Evolutionary conservation across 805 yeast species (phyloP).

Genomic region (Hanseniaspora valbyensis): DNA sequence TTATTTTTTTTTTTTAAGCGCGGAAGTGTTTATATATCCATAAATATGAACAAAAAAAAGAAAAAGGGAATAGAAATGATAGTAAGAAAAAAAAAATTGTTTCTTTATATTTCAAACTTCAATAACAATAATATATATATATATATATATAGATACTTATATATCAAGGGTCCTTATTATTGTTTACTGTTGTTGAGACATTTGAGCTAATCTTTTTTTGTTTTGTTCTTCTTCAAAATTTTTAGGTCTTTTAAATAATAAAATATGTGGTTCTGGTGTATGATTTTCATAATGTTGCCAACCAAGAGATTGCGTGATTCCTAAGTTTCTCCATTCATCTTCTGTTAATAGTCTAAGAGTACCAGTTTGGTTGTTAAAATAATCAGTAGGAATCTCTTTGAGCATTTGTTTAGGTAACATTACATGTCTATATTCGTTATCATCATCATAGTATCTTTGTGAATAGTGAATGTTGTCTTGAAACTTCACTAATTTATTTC

Average conservation of each 20-base stretch:
- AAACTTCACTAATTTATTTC: slow-evolving; percentile 78
- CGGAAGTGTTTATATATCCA: no score
- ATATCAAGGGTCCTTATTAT: no score
- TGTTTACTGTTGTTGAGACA: slow-evolving; percentile 21
- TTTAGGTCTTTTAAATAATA: slow-evolving; percentile 67
- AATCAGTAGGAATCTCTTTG: slow-evolving; percentile 86
- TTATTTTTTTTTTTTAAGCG: no score
- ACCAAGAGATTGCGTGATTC: slow-evolving; percentile 92
- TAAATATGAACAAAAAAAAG: no score
- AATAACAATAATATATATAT: no score
- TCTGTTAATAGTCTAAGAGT: slow-evolving; percentile 81
- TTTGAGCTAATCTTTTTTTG: slow-evolving; percentile 24
- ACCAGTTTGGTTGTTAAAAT: slow-evolving; percentile 86
- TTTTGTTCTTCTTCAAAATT: slow-evolving; percentile 37
- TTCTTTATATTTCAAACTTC: no score
- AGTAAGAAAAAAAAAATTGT: no score
- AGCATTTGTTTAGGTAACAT: slow-evolving; percentile 94
- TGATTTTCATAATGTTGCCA: slow-evolving; percentile 98
- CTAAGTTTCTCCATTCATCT: slow-evolving; percentile 98
- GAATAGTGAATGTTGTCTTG: slow-evolving; percentile 92
- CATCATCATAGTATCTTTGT: slow-evolving; percentile 81
- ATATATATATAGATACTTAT: slow-evolving; percentile 10
- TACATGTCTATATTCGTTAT: slow-evolving; percentile 88
- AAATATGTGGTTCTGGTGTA: slow-evolving; percentile 96
- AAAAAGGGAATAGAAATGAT: no score